phyloP scores from a whole-genome alignment of 129 eudicot species.

The Helianthus tuberosus region DNA sequence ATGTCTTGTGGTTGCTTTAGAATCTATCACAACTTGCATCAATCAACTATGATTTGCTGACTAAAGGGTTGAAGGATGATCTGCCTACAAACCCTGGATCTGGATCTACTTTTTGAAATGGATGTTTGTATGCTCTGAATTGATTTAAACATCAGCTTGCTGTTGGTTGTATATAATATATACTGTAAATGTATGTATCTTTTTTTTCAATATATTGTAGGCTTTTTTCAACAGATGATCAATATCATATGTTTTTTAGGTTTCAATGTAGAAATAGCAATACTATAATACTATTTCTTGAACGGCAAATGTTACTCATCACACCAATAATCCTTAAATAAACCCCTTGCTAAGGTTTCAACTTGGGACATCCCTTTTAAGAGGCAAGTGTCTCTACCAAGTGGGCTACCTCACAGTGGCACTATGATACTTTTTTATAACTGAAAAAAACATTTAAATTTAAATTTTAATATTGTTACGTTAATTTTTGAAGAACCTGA shows the following conservation, averaged over 20 bases:
- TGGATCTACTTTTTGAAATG: conserved; percentile 10
- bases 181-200: background rate
- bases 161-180: background rate
- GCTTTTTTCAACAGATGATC: background rate
- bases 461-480: too few relatives aligned
- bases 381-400: too few relatives aligned
- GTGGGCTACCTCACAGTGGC: too few relatives aligned
- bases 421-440: too few relatives aligned
- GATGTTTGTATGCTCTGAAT: background rate
- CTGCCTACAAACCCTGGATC: conserved; percentile 46
- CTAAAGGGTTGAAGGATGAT: conserved; percentile 91
- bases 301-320: too few relatives aligned
- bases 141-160: background rate
- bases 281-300: background rate
- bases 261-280: background rate
- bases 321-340: too few relatives aligned
- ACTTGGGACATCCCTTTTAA: too few relatives aligned
- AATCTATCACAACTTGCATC: conserved; percentile 97
- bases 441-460: too few relatives aligned
- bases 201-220: background rate
- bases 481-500: too few relatives aligned
- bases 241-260: background rate
- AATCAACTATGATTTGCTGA: conserved; percentile 86
- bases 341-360: too few relatives aligned
- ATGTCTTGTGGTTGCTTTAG: conserved; percentile 37